Evolutionary conservation across 306 rosid genomes (phyloP), one percentile per base, ranked within the genome.

Genomic region (Quercus variabilis): DNA sequence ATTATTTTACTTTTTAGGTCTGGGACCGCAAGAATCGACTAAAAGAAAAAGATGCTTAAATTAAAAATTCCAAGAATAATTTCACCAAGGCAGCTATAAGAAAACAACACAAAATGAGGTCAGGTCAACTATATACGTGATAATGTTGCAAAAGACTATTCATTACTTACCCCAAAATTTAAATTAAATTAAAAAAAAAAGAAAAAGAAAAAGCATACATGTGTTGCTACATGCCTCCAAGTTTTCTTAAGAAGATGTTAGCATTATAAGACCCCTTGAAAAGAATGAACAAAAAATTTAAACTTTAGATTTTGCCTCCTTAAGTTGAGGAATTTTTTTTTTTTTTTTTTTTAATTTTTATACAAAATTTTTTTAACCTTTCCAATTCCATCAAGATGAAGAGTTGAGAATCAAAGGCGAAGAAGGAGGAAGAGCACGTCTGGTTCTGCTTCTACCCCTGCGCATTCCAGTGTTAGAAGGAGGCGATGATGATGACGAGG

Each of bases 361-460:
- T 6, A 35, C 6, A 6, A 1, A 1, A 0, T 1, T 35, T 35
- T 35, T 35, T 35, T 6, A 35, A 35, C 6, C 63, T 55, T 74
- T 74, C 74, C 43, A 74, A 33, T 20, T 59, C 77, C 78, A 26
- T 92, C 84, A 85, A 57, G 92, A 84, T 12, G 88, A 84, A 69
- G 90, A 76, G 58, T 67, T 80, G 73, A 83, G 56, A 69, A 87
- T 90, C 87, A 91, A 85, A 30, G 97, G 97, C 15, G 97, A 94
- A 58, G 92, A 51, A 5, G 92, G 94, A 41, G 93, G 97, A 77
- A 79, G 93, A 30, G 97, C 33, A 1, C 98, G 90, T 83, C 97
- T 82, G 15, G 77, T 91, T 85, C 97, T 82, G 85, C 95, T 94
- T 83, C 98, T 90, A 55, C 98, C 97, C 69, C 98, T 85, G 49